Evolutionary conservation across 2,329 filamentous ascomycete genomes (phyloP).

Genomic region (Hyphodiscus sp.): DNA sequence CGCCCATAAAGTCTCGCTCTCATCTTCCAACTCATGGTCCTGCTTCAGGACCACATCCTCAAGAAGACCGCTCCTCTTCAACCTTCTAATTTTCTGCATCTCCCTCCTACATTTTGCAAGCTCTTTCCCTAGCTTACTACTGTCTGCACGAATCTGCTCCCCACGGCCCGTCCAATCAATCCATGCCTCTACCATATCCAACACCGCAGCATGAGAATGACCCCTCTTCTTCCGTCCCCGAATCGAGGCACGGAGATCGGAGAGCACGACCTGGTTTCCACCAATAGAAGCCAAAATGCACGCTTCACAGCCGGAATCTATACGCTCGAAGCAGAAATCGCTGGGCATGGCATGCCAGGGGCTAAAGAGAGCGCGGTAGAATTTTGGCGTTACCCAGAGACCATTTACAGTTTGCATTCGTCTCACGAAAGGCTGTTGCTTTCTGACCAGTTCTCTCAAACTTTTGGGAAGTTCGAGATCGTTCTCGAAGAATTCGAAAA

Average conservation of each 20-base stretch:
- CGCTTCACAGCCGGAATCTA: conserved; percentile 41
- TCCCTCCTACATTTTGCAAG: conserved; percentile 9
- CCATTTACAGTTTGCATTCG: conserved; percentile 20
- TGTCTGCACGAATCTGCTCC: conserved; percentile 3
- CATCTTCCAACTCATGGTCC: background rate
- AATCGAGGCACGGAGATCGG: conserved; percentile 40
- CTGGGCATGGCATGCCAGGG: conserved; percentile 22
- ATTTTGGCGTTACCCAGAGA: conserved; percentile 31
- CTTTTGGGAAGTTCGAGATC: conserved; percentile 9
- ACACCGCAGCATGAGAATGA: conserved; percentile 5
- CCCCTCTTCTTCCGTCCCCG: conserved; percentile 31
- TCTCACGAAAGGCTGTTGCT: conserved; percentile 3
- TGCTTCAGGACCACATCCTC: conserved; percentile 1
- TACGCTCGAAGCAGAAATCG: conserved; percentile 22
- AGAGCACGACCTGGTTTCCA: conserved; percentile 35
- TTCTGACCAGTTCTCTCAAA: no score
- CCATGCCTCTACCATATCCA: conserved; percentile 20
- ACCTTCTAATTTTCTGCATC: conserved; percentile 13
- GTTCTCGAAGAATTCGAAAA: conserved; percentile 20
- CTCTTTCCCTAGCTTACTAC: conserved; percentile 10
- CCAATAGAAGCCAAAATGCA: conserved; percentile 47
- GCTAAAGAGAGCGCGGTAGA: conserved; percentile 32
- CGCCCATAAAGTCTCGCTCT: background rate
- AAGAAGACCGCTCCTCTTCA: conserved; percentile 3
- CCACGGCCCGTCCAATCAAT: conserved; percentile 5